Percentiles rank a stretch among this genome's conserved stretches.
Conservation (phyloP, 805 yeast genomes). For the Candida insectalens region DNA sequence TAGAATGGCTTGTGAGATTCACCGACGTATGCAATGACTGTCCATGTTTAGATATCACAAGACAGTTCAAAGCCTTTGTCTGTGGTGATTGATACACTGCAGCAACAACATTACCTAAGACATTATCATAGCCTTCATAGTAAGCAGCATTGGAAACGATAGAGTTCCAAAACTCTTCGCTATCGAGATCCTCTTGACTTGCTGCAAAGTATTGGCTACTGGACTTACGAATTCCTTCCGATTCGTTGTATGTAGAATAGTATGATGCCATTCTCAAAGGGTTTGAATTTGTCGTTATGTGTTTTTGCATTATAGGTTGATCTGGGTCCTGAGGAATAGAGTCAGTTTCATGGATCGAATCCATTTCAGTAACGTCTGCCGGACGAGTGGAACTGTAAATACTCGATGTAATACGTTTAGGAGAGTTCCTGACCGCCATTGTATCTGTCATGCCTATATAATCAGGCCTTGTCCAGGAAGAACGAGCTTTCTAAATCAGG, state of each 20-base stretch:
- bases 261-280: constrained; percentile 3
- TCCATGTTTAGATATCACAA: constrained; percentile 59
- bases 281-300: not conserved
- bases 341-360: not conserved
- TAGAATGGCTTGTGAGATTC: constrained; percentile 48
- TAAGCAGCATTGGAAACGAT: constrained; percentile 41
- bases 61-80: constrained; percentile 35
- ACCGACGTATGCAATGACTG: constrained; percentile 47
- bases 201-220: constrained; percentile 11
- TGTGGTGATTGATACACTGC: constrained; percentile 41
- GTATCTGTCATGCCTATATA: no score
- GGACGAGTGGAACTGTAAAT: not conserved
- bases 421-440: no score
- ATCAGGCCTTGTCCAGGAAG: no score
- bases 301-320: no score
- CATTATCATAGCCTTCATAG: constrained; percentile 39
- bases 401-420: not conserved
- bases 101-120: constrained; percentile 36
- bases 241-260: constrained; percentile 4
- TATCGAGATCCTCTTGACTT: constrained; percentile 7
- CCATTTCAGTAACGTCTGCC: not conserved
- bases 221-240: constrained; percentile 10
- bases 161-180: constrained; percentile 28
- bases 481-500: no score
- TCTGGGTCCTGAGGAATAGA: not conserved